A percentile compares a stretch with the other conserved stretches of the same genome.
Evolutionary conservation across 441 rosid species (phyloP).

Genomic region (Breynia disticha): DNA sequence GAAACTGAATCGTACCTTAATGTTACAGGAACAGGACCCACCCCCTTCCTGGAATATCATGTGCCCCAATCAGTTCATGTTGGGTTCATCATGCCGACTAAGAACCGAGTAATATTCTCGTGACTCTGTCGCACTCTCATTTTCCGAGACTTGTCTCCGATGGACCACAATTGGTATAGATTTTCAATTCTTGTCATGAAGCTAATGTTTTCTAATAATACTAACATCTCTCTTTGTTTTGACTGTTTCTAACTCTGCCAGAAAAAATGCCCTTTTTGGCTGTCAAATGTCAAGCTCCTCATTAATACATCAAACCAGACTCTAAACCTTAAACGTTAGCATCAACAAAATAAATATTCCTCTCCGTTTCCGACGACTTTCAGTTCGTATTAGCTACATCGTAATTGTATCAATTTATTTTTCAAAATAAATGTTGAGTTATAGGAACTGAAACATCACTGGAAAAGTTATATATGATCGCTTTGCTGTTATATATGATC

Average conservation of each 20-base stretch:
- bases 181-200: slow-evolving; percentile 1
- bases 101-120: background rate
- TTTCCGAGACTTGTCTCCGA: slow-evolving; percentile 11
- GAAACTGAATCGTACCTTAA: slow-evolving; percentile 4
- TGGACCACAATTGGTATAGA: slow-evolving; percentile 20
- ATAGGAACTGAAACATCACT: too few species aligned
- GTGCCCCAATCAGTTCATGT: slow-evolving; percentile 27
- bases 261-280: slow-evolving; percentile 4
- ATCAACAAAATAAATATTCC: slow-evolving; percentile 11
- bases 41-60: slow-evolving; percentile 17
- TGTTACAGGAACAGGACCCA: slow-evolving; percentile 19
- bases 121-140: slow-evolving; percentile 19
- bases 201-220: background rate
- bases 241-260: slow-evolving; percentile 16
- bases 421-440: too few species aligned
- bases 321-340: slow-evolving; percentile 18
- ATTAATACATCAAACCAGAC: slow-evolving; percentile 13
- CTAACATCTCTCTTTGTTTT: slow-evolving; percentile 4
- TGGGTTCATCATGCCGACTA: slow-evolving; percentile 24
- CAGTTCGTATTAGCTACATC: too few species aligned
- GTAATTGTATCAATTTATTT: too few species aligned
- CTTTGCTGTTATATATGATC: too few species aligned
- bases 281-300: slow-evolving; percentile 22
- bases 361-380: slow-evolving; percentile 12
- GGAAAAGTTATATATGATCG: too few species aligned